Conservation (phyloP, 164 flowering plant genomes). For the Vitis vinifera region DNA sequence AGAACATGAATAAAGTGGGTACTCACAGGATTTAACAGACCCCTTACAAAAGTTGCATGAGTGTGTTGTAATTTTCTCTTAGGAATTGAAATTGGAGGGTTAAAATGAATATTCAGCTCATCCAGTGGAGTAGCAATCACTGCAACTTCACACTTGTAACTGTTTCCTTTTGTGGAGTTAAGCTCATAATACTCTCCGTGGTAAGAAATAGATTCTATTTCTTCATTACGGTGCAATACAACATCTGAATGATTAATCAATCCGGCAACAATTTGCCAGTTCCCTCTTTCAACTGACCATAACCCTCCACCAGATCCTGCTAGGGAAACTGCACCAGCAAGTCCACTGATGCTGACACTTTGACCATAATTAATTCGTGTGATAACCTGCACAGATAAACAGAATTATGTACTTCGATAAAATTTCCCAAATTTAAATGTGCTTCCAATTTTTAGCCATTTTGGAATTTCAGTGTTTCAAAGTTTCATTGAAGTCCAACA, state of each 20-base stretch:
- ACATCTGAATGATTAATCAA: conserved; percentile 71
- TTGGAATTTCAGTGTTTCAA: no score
- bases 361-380: conserved; percentile 98
- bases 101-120: conserved; percentile 63
- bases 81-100: conserved; percentile 71
- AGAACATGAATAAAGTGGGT: not conserved
- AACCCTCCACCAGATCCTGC: conserved; percentile 90
- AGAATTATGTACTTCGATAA: not conserved
- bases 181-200: conserved; percentile 65
- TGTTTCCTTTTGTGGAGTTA: conserved; percentile 69
- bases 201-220: conserved; percentile 63
- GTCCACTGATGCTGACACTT: conserved; percentile 81
- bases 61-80: conserved; percentile 81
- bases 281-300: conserved; percentile 92
- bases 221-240: conserved; percentile 71
- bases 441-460: no score
- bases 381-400: conserved; percentile 61
- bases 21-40: conserved; percentile 81
- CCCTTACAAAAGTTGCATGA: conserved; percentile 84
- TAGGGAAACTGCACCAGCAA: conserved; percentile 95
- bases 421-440: not conserved
- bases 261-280: conserved; percentile 91
- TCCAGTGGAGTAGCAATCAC: conserved; percentile 89
- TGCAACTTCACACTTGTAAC: conserved; percentile 68
- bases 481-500: no score